These are phyloP conservation scores for Botrytis porri DNA, from an alignment of 2,329 filamentous ascomycete genomes.

Conservation along the genomic window DNA sequence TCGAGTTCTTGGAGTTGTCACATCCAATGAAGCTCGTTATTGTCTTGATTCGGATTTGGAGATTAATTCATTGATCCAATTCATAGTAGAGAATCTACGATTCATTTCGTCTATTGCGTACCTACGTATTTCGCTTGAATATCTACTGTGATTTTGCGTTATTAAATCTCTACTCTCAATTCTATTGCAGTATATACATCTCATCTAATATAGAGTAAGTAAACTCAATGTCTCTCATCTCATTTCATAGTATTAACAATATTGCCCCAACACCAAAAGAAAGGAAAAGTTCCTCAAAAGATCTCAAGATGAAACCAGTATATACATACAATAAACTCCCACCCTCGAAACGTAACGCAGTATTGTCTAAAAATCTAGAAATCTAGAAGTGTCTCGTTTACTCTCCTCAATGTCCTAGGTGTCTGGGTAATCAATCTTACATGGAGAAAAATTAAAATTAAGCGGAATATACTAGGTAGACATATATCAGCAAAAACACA, in stretches of 20 bases:
- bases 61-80: not conserved
- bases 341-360: not conserved
- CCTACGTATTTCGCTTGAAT: not conserved
- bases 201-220: not conserved
- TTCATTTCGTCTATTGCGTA: not conserved
- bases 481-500: not conserved
- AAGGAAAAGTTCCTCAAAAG: not conserved
- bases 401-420: no score
- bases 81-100: not conserved
- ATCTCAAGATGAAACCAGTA: not conserved
- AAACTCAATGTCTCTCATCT: not conserved
- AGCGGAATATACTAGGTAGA: no score
- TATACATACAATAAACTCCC: not conserved
- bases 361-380: not conserved
- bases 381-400: not conserved
- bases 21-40: not conserved
- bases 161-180: not conserved
- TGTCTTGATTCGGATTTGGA: not conserved
- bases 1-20: not conserved
- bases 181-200: not conserved
- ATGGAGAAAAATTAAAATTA: no score
- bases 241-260: not conserved
- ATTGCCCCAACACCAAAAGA: not conserved
- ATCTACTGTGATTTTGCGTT: not conserved
- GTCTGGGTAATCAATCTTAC: no score